Evolutionary conservation across 1,284 basidiomycete species (phyloP), one percentile per base, ranked within the genome.

Genomic region (Stygiomarasmius scandens): DNA sequence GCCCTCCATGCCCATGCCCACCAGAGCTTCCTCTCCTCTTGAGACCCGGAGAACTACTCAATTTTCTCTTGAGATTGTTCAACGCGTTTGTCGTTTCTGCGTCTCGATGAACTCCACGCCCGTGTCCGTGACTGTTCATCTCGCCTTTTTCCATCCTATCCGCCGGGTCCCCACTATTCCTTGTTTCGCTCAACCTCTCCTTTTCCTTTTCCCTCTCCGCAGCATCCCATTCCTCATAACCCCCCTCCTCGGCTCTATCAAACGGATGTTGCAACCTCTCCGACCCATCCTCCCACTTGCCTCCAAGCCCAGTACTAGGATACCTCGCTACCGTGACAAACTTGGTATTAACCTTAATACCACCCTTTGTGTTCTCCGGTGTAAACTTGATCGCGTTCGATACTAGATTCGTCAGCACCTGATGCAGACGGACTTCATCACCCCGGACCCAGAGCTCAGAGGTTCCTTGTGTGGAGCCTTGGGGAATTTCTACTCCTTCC

Each of bases 321-420:
- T 45, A 49, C 29, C 60, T 58, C 10, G 29, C 29, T 6, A 32
- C 6, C 29, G 59, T 59, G 5, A 74, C 50, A 24, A 77, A 66
- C 46, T 66, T 62, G 0, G 75, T 76, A 20, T 59, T 61, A 38
- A 77, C 64, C 16, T 59, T 61, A 44, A 77, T 54, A n/a, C 58
- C 58, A 2, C 52, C 62, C 23, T 61, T 66, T 2, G 71, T 72
- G 20, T 78, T 77, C 22, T 68, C 59, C 3, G 76, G 71, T 10
- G 80, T 82, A 63, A 83, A 83, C 66, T 83, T 82, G 69, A 77
- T 64, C 14, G 70, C 70, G 49, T 72, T 72, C 66, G 72, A 72
- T 5, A 73, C 69, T 34, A 74, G 61, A 52, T 74, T 74, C 43
- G 69, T 71, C 23, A 74, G 54, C 23, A 79, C 69, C 59, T 81